These are phyloP conservation scores for Geranium rotundifolium DNA, from an alignment of 345 rosid species.

Conservation along the genomic window DNA sequence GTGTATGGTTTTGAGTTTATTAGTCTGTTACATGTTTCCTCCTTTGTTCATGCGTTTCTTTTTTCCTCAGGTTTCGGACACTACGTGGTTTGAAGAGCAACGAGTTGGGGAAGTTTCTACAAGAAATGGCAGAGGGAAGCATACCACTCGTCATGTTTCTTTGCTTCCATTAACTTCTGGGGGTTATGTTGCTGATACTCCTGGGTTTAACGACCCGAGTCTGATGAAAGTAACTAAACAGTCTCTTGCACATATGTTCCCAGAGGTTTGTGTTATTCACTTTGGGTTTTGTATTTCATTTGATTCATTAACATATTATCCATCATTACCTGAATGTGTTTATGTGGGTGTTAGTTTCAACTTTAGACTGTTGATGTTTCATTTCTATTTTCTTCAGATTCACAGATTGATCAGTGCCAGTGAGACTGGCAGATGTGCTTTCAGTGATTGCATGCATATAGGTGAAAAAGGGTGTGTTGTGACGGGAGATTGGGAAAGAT, in stretches of 20 bases:
- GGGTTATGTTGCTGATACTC: constrained; percentile 89
- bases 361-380: constrained; percentile 1
- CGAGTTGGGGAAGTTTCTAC: constrained; percentile 75
- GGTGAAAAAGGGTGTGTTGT: constrained; percentile 86
- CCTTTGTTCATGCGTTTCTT: background rate
- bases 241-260: constrained; percentile 69
- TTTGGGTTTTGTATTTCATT: constrained; percentile 1
- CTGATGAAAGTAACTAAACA: constrained; percentile 82
- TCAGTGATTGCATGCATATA: constrained; percentile 73
- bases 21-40: background rate
- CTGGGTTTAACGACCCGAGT: constrained; percentile 93
- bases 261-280: constrained; percentile 50
- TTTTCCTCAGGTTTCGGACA: constrained; percentile 38
- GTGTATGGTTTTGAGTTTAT: background rate
- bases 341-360: background rate
- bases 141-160: constrained; percentile 78
- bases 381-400: constrained; percentile 28
- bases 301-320: background rate
- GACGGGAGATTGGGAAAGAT: constrained; percentile 79
- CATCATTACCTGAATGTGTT: background rate
- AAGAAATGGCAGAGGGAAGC: constrained; percentile 84
- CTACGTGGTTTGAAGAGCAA: constrained; percentile 76
- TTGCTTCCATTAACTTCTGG: constrained; percentile 67
- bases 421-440: constrained; percentile 48
- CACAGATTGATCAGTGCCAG: constrained; percentile 25